phyloP scores from a whole-genome alignment of 805 yeast species.

The Tetrapisispora pingtungensis region DNA sequence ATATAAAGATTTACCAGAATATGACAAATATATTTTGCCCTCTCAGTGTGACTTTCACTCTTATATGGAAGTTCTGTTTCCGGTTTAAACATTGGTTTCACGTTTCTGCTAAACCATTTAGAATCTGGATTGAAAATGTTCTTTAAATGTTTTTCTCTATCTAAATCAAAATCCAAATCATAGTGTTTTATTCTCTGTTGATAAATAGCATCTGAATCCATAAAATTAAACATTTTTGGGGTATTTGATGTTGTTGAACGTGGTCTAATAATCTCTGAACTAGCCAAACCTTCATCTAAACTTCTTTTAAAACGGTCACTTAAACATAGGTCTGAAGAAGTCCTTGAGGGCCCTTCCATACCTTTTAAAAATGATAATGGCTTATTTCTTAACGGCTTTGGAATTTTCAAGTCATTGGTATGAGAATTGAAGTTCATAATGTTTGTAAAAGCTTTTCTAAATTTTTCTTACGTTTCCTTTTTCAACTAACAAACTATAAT shows the following conservation, averaged over 20 bases:
- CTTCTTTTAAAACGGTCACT: neutral
- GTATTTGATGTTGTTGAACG: conserved; percentile 20
- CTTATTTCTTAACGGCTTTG: conserved; percentile 20
- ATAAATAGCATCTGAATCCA: conserved; percentile 17
- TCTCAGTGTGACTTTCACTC: conserved; percentile 58
- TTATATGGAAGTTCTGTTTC: conserved; percentile 56
- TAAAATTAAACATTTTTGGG: conserved; percentile 11
- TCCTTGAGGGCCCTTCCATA: neutral
- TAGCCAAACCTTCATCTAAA: neutral
- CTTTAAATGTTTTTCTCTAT: conserved; percentile 26
- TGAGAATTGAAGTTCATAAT: neutral
- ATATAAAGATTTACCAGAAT: conserved; percentile 73
- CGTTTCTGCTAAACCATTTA: conserved; percentile 32
- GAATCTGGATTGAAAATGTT: conserved; percentile 29
- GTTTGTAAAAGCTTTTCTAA: too few species aligned
- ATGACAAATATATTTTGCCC: conserved; percentile 63
- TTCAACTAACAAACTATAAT: too few species aligned
- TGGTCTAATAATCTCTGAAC: conserved; percentile 4
- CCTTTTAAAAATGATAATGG: conserved; percentile 10
- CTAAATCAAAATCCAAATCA: conserved; percentile 43
- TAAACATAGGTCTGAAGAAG: conserved; percentile 1
- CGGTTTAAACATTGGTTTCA: conserved; percentile 27
- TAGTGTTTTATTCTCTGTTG: conserved; percentile 32
- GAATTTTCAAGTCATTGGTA: conserved; percentile 10
- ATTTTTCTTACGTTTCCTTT: too few species aligned